Evolutionary conservation across 768 basidiomycete genomes (phyloP), one percentile per base, ranked within the genome.

Genomic region (Termitomyces bulborhizus): DNA sequence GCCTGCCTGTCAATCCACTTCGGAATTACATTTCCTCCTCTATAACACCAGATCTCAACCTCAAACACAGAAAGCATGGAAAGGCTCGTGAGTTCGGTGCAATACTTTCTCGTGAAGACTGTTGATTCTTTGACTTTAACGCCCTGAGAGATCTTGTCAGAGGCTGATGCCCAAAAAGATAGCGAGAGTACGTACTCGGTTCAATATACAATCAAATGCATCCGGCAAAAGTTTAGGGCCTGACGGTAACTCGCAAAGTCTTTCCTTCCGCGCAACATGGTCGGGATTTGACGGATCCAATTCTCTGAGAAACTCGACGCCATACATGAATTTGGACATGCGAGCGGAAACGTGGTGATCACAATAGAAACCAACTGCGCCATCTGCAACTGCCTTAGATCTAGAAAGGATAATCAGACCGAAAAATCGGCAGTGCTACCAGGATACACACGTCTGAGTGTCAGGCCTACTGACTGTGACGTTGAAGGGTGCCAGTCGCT

Each of bases 331-430:
- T 65, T 78, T 88, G 31, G 87, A 86, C 73, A 90, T 83, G 43
- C 89, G 81, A 24, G 89, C 86, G 4, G 86, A 86, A 53, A 92
- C 90, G 61, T 90, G 85, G 58, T 90, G 90, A 62, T 90, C 89
- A 60, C 85, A 87, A 68, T 89, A 90, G 68, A 90, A 92, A 29
- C 88, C 88, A 58, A 91, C 81, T 1, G 88, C 88, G 26, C 90
- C 89, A 59, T 92, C 88, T 31, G 90, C 88, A 6, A 90, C 88
- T 3, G 90, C 89, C 68, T 92, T 92, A 16, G 90, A 90, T 13
- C 88, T 90, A 60, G n/a, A 62, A 29, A 16, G 24, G 26, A 11
- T 32, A 18, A 43, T 60, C 4, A 43, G 44, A 12, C 18, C 26
- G 27, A 15, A 15, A 34, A 16, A 12, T 8, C 27, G 5, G 8